Evolutionary conservation across 495 filamentous ascomycete species (phyloP), one percentile per base, ranked within the genome.

Genomic region (Peziza echinospora): DNA sequence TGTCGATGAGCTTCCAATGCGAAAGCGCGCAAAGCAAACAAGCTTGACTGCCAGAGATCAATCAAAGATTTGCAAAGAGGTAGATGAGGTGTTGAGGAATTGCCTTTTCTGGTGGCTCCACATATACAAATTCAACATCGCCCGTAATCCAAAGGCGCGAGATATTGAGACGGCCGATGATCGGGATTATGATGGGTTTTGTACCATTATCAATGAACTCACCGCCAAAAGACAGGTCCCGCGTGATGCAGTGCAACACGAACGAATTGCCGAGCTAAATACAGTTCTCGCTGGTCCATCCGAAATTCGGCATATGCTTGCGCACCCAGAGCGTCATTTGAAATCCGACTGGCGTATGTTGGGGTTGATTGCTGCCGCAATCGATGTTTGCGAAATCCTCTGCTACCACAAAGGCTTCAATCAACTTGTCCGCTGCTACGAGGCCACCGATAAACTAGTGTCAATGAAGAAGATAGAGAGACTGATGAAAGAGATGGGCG

Each of bases 351-450:
- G 26, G 17, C 28, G 47, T 22, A 42, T 49, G 16, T 26, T 49
- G 6, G 47, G 47, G 5, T 49, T 49, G 2, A 49, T 49, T 22
- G 47, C 47, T n/a, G 47, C 47, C 11, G 47, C 44, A n/a, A 45
- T 21, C 26, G 47, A 49, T 41, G 43, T 49, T 40, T 49, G 47
- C 43, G 37, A 42, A 42, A 46, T 49, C n/a, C 41, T 49, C 2
- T 16, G 42, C 2, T 42, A 49, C 28, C 11, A 11, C 8, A 46
- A 21, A 39, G 47, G 47, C 6, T 17, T 13, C 19, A 11, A 17
- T 5, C 30, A 37, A 17, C 30, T 37, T 4, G 13, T 37, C 6
- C 6, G 30, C 19, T 17, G 13, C 6, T 37, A 37, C 19, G 13
- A 37, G 19, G 19, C 30, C 6, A 37, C 30, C 1, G 30, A 37